phyloP scores from a whole-genome alignment of 1,284 basidiomycete species.

The Somion occarium region DNA sequence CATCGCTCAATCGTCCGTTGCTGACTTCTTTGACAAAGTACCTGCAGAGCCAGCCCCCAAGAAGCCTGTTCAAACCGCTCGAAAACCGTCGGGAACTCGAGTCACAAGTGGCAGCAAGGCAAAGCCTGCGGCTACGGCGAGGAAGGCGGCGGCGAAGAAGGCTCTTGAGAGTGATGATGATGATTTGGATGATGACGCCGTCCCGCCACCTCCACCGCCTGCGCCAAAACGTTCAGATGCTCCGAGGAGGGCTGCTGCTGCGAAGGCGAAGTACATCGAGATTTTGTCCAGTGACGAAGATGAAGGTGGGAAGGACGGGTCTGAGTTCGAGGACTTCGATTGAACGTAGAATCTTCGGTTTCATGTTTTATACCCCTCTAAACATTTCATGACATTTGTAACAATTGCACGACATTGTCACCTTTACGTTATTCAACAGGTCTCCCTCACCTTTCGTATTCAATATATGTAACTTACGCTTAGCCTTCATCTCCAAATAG shows the following conservation, averaged over 20 bases:
- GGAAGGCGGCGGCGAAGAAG: conserved; percentile 29
- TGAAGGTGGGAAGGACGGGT: conserved; percentile 22
- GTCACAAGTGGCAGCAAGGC: conserved; percentile 9
- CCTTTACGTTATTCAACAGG: background rate
- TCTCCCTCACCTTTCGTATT: no score
- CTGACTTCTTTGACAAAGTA: conserved; percentile 59
- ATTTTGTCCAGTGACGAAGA: conserved; percentile 33
- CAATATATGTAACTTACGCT: background rate
- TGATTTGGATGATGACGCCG: conserved; percentile 13
- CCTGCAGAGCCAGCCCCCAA: conserved; percentile 27
- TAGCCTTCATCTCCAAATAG: background rate
- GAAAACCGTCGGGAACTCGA: conserved; percentile 49
- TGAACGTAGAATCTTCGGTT: conserved; percentile 8
- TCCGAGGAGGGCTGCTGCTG: conserved; percentile 31
- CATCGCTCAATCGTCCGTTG: conserved; percentile 40
- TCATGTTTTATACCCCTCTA: background rate
- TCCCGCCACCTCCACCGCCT: conserved; percentile 11
- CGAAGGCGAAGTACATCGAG: conserved; percentile 34
- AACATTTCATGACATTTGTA: background rate
- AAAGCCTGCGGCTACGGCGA: conserved; percentile 39
- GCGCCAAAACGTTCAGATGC: conserved; percentile 25
- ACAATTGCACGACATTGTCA: background rate
- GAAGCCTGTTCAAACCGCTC: conserved; percentile 30
- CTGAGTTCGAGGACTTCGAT: conserved; percentile 28
- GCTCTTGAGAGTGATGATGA: conserved; percentile 32